Evolutionary conservation across 768 basidiomycete species (phyloP).

Genomic region (Phylloporus sp.): DNA sequence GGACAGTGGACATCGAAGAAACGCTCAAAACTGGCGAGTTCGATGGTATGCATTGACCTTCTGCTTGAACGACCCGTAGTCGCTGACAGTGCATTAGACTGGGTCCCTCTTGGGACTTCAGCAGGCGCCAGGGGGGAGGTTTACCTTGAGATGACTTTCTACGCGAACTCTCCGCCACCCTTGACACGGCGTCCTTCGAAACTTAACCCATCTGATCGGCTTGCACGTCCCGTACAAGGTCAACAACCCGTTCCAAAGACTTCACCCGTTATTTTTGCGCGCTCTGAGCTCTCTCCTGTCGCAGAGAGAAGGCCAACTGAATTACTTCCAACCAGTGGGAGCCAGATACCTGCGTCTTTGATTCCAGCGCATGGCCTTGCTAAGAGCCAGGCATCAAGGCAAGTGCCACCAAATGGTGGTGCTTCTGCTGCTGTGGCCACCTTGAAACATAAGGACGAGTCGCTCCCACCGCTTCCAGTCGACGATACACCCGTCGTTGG

Average conservation of each 20-base stretch:
- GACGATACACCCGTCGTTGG: slow-evolving; percentile 18
- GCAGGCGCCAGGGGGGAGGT: slow-evolving; percentile 76
- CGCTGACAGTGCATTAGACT: slow-evolving; percentile 44
- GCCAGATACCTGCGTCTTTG: slow-evolving; percentile 21
- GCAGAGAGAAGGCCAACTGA: slow-evolving; percentile 12
- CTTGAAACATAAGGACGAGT: slow-evolving; percentile 24
- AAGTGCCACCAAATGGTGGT: slow-evolving; percentile 4
- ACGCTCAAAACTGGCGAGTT: slow-evolving; percentile 86
- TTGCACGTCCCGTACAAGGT: slow-evolving; percentile 40
- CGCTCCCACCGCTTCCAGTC: slow-evolving; percentile 42
- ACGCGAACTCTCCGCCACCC: slow-evolving; percentile 62
- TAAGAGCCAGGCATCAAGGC: slow-evolving; percentile 9
- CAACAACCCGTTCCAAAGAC: slow-evolving; percentile 15
- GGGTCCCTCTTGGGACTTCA: slow-evolving; percentile 57
- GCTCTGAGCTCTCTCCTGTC: slow-evolving; percentile 8
- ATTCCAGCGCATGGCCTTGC: slow-evolving; percentile 18
- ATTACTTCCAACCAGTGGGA: neutral
- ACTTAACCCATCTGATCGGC: slow-evolving; percentile 46
- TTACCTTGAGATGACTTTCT: slow-evolving; percentile 94
- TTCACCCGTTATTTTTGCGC: slow-evolving; percentile 12
- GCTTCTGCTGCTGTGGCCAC: neutral
- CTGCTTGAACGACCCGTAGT: neutral
- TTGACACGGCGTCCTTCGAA: slow-evolving; percentile 52
- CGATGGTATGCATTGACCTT: slow-evolving; percentile 63
- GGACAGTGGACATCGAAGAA: slow-evolving; percentile 68